A percentile compares a stretch with the other conserved stretches of the same genome.
Evolutionary conservation across 2,329 filamentous ascomycete genomes (phyloP).

Genomic region (Pestalotiopsis sp.): DNA sequence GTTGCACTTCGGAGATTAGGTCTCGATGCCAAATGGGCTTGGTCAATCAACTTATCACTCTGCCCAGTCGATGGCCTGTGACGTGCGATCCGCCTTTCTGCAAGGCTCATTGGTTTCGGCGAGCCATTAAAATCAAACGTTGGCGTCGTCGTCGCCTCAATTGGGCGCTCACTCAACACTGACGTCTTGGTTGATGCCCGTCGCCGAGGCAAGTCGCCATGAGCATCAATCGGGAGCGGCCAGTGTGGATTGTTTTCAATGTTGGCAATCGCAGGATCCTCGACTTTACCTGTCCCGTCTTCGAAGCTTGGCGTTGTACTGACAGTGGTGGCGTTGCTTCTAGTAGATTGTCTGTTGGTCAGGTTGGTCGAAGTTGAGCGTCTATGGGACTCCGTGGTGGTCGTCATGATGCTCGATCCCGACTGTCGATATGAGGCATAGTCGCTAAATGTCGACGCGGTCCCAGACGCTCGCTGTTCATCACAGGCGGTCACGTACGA

Average conservation of each 20-base stretch:
- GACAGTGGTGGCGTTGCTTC: slow-evolving; percentile 20
- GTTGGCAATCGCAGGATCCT: neutral
- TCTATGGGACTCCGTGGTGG: slow-evolving; percentile 2
- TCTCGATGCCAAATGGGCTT: slow-evolving; percentile 16
- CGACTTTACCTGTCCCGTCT: neutral
- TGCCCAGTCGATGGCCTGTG: slow-evolving; percentile 26
- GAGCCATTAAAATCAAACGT: neutral
- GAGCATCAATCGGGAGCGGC: neutral
- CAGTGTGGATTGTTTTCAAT: neutral
- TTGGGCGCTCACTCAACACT: neutral
- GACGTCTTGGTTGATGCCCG: slow-evolving; percentile 14
- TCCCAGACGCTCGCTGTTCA: neutral
- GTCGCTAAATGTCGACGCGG: slow-evolving; percentile 18
- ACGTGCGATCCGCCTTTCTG: slow-evolving; percentile 25
- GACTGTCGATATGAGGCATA: slow-evolving; percentile 21
- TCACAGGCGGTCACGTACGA: slow-evolving; percentile 14
- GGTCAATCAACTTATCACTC: slow-evolving; percentile 25
- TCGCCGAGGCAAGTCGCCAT: neutral
- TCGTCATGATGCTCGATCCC: neutral
- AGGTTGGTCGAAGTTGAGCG: slow-evolving; percentile 15
- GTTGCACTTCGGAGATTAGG: slow-evolving; percentile 1
- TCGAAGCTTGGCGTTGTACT: slow-evolving; percentile 12
- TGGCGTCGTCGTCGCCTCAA: neutral
- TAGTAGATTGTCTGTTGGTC: slow-evolving; percentile 20
- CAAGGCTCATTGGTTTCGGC: slow-evolving; percentile 18